Base-by-base conservation (phyloP, 805 yeast species). In the Metschnikowia lochheadii region DNA sequence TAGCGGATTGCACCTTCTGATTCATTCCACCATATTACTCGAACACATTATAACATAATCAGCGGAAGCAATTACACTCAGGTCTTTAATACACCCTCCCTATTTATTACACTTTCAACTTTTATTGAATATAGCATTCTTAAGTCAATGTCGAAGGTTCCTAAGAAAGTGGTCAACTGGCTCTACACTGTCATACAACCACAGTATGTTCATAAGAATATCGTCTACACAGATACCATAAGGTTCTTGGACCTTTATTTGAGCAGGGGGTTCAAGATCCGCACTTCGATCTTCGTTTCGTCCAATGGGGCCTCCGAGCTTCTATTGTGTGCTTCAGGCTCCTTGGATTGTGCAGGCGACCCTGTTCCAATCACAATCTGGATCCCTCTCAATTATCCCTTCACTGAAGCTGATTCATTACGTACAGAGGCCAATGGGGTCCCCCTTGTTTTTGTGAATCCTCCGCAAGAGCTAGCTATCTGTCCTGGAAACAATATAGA, bases 351-450 rank as follows among this genome's bases (percentile, higher is more conserved):
- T 4, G 63, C 67, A 11, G 58, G 57, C 0, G 43, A 55, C 7
- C 46, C 49, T 3, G 65, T 67, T 13, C 91, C 90, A 0, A 59
- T 89, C 11, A 82, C 82, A 48, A 64, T 90, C 4, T 89, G 96
- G 96, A 60, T 91, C 5, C 96, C 96, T 0, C 75, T 76, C 26
- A 71, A 74, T 21, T 90, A 87, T 56, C 96, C 97, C 0, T 57
- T 60, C n/a, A 55, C 58, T 3, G 56, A 53, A 8, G 36, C 35
- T 6, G 20, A 40, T 10, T 13, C 40, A 13, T 17, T 56, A 1
- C 29, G 29, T 11, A 11, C 40, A 11, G 67, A 59, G n/a, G 55
- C 58, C 18, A 58, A 59, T 35, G 72, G 68, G 2, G 76, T 84
- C 1, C 97, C 97, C 0, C 58, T 81, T n/a, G 77, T 82, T 0